phyloP scores from a whole-genome alignment of 805 yeast genomes.

The Ogataea thermomethanolica region DNA sequence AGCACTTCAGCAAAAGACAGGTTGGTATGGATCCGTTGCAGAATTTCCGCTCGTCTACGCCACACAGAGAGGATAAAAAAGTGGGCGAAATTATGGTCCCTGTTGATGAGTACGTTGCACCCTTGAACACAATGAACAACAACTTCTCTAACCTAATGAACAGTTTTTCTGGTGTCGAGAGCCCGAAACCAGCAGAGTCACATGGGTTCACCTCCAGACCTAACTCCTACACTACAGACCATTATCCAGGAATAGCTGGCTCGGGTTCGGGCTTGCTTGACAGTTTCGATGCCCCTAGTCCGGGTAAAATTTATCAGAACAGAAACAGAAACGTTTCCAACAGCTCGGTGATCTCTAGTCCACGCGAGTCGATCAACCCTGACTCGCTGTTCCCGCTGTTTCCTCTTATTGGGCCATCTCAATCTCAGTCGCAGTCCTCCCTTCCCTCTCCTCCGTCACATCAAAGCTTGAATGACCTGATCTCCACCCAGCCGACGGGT shows the following conservation, averaged over 20 bases:
- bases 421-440: constrained; percentile 20
- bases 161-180: constrained; percentile 15
- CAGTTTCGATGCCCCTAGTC: constrained; percentile 23
- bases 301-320: constrained; percentile 9
- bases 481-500: constrained; percentile 12
- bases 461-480: constrained; percentile 12
- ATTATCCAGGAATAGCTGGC: constrained; percentile 18
- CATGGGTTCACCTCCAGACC: background rate
- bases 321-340: constrained; percentile 14
- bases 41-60: constrained; percentile 23
- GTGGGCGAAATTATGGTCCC: constrained; percentile 34
- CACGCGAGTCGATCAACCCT: constrained; percentile 23
- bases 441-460: constrained; percentile 16
- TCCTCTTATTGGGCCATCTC: constrained; percentile 33
- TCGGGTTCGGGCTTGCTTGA: constrained; percentile 33
- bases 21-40: constrained; percentile 33
- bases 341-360: constrained; percentile 18
- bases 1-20: constrained; percentile 24
- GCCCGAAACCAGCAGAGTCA: background rate
- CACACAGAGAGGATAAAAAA: constrained; percentile 18
- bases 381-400: constrained; percentile 33
- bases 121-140: constrained; percentile 34
- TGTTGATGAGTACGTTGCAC: constrained; percentile 36
- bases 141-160: constrained; percentile 30
- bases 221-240: constrained; percentile 8